These are phyloP conservation scores for Graphilbum fragrans DNA, from an alignment of 2,329 filamentous ascomycete genomes.

Conservation along the genomic window DNA sequence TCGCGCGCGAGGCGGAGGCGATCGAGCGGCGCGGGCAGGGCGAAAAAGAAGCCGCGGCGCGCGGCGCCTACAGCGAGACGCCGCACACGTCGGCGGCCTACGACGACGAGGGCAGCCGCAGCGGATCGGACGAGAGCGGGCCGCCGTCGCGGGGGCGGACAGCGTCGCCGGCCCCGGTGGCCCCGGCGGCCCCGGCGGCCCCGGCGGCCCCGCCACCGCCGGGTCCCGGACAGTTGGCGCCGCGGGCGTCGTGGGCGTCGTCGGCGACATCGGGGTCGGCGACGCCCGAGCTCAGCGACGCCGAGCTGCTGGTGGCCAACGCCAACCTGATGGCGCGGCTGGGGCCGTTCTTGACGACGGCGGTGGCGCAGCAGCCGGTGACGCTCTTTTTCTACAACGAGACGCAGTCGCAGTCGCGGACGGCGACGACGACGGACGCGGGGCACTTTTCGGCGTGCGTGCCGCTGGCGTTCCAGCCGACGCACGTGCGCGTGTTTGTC, in stretches of 20 bases:
- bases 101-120: constrained; percentile 22
- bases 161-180: constrained; percentile 4
- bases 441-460: constrained; percentile 79
- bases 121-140: constrained; percentile 22
- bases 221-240: constrained; percentile 17
- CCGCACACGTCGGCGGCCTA: constrained; percentile 21
- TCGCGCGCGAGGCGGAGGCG: constrained; percentile 61
- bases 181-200: background rate
- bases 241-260: constrained; percentile 21
- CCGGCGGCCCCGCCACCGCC: background rate
- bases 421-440: constrained; percentile 72
- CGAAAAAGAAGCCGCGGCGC: constrained; percentile 58
- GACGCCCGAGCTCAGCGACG: constrained; percentile 46
- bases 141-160: too few species aligned
- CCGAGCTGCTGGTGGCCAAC: constrained; percentile 71
- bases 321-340: constrained; percentile 78
- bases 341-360: constrained; percentile 79
- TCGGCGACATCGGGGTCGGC: constrained; percentile 7
- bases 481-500: constrained; percentile 75
- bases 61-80: constrained; percentile 62
- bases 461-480: constrained; percentile 79
- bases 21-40: constrained; percentile 62
- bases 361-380: constrained; percentile 63
- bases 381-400: constrained; percentile 96
- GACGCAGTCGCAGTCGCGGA: constrained; percentile 66